Base-by-base conservation (phyloP, 768 basidiomycete genomes). In the Tulasnella sp. region DNA sequence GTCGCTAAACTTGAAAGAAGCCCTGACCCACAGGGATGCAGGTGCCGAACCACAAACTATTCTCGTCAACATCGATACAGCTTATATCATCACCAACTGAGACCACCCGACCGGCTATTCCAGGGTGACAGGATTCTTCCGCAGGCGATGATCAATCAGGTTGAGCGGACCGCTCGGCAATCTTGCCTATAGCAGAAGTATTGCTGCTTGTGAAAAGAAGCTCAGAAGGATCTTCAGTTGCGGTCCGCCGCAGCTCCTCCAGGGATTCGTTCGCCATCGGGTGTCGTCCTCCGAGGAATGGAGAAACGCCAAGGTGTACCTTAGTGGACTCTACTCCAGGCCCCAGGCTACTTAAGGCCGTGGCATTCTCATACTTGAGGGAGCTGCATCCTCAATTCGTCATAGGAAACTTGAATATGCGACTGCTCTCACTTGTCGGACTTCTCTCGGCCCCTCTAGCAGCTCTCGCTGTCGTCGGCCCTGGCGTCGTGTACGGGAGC, bases 401-500 rank as follows among this genome's bases (percentile, higher is more conserved):
- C 55, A 57, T 9, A 23, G 55, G 20, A 57, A 23, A 57, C 20
- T 26, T 3, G 26, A 57, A 57, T 26, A 57, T 57, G 55, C 70
- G 35, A 35, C 70, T 71, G 20, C 37, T 44, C 70, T 71, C 70
- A 71, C 37, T 71, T 15, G 26, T 32, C 32, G 70, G 35, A 71
- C 26, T 71, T 26, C 23, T 71, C 20, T 10, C 70, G 7, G 37
- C 70, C 32, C 37, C 70, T n/a, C 23, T 71, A 2, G 23, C 35
- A 0, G 70, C 70, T 3, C 20, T 57, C 26, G 70, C 70, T 16
- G 23, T 23, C 32, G 37, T 44, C 23, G 42, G 42, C 18, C 70
- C 70, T 35, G 70, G 70, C 13, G 10, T 71, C 10, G 70, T 71
- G 18, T 23, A 71, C 20, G 70, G 70, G 23, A 79, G 82, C 71